Evolutionary conservation across 345 rosid genomes (phyloP).

Genomic region (Crucihimalaya himalaica): DNA sequence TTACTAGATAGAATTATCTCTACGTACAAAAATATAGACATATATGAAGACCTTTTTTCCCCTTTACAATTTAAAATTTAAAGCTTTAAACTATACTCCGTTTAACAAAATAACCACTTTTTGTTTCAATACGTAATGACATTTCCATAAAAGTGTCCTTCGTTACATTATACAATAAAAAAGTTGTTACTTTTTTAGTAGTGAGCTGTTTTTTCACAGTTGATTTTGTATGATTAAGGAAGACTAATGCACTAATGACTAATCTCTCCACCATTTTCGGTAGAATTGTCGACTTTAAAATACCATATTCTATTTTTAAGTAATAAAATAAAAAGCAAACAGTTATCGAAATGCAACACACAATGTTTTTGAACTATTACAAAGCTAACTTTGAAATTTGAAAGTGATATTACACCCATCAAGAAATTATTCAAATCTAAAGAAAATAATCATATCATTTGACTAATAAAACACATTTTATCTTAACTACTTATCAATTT

Average conservation of each 20-base stretch:
- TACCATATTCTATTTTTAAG: not conserved
- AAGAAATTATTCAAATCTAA: conserved; percentile 11
- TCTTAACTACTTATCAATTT: not conserved
- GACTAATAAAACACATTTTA: not conserved
- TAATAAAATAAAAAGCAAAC: not conserved
- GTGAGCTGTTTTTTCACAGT: not conserved
- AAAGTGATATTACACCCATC: conserved; percentile 10
- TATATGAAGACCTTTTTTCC: not conserved
- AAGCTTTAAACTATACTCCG: not conserved
- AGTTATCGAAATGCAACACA: not conserved
- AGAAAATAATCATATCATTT: not conserved
- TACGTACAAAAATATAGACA: not conserved
- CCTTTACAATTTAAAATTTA: not conserved
- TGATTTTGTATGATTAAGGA: conserved; percentile 25
- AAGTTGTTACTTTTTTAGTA: not conserved
- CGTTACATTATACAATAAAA: not conserved
- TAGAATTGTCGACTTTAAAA: conserved; percentile 7
- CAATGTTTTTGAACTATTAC: not conserved
- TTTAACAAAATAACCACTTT: too few relatives aligned
- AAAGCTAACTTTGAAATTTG: conserved; percentile 4
- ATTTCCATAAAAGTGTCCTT: not conserved
- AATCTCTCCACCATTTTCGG: conserved; percentile 41
- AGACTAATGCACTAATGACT: conserved; percentile 15
- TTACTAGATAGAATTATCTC: not conserved
- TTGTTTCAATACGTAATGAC: not conserved